These are phyloP conservation scores for Suhomyces wounanorum DNA, from an alignment of 1,139 yeast genomes.

Conservation along the genomic window DNA sequence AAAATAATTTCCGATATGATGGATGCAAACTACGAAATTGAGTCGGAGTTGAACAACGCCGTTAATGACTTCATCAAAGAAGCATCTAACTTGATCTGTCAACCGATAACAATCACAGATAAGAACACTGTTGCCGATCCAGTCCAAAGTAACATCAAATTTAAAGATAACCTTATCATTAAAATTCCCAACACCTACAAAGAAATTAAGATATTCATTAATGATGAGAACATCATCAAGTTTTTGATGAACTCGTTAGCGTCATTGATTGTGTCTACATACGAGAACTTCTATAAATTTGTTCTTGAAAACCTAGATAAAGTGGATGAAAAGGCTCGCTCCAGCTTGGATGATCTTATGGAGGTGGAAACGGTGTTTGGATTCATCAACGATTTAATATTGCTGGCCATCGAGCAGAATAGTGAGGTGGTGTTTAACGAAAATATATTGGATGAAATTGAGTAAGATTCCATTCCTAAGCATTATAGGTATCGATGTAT, in stretches of 20 bases:
- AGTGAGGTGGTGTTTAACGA: conserved; percentile 24
- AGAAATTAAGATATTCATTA: conserved; percentile 52
- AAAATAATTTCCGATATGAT: conserved; percentile 82
- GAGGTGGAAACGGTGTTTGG: conserved; percentile 59
- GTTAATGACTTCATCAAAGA: conserved; percentile 62
- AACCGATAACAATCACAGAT: conserved; percentile 29
- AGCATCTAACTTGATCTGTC: conserved; percentile 38
- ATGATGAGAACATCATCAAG: conserved; percentile 33
- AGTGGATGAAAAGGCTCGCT: conserved; percentile 20
- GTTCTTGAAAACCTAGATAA: conserved; percentile 21
- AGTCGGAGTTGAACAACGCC: conserved; percentile 67
- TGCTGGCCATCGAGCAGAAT: conserved; percentile 24
- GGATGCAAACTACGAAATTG: conserved; percentile 80
- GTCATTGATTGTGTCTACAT: conserved; percentile 31
- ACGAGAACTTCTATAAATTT: conserved; percentile 32
- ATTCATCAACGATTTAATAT: conserved; percentile 38
- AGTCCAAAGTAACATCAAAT: conserved; percentile 29
- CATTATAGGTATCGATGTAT: not conserved
- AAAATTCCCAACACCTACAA: conserved; percentile 58
- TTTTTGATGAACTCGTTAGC: conserved; percentile 37
- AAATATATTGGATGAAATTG: conserved; percentile 24
- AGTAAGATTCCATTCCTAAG: not conserved
- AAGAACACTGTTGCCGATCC: conserved; percentile 22
- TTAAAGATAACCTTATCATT: conserved; percentile 51
- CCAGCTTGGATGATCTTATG: conserved; percentile 42